These are phyloP conservation scores for Populus pruinosa DNA, from an alignment of 345 rosid species.

Conservation along the genomic window DNA sequence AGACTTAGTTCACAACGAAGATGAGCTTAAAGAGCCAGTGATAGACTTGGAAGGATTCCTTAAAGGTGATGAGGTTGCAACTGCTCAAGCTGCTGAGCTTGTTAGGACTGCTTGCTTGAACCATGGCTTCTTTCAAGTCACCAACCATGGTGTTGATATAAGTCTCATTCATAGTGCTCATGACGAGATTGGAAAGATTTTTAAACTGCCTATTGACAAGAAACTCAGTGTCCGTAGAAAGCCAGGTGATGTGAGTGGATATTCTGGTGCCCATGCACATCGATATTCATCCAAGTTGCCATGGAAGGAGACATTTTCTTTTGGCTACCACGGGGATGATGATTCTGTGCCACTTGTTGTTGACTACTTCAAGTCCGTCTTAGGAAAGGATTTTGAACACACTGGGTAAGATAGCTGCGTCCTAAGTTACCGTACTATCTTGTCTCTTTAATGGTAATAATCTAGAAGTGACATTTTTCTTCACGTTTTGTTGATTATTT, in stretches of 20 bases:
- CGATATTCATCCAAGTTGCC: slow-evolving; percentile 51
- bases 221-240: slow-evolving; percentile 37
- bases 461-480: not conserved
- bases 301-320: slow-evolving; percentile 65
- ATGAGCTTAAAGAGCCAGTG: slow-evolving; percentile 47
- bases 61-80: slow-evolving; percentile 33
- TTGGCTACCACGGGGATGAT: slow-evolving; percentile 23
- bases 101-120: slow-evolving; percentile 41
- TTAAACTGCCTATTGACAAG: slow-evolving; percentile 37
- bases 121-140: slow-evolving; percentile 65
- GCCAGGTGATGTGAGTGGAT: slow-evolving; percentile 39
- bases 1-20: slow-evolving; percentile 23
- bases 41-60: slow-evolving; percentile 47
- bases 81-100: slow-evolving; percentile 34
- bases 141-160: slow-evolving; percentile 47
- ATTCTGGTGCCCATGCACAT: slow-evolving; percentile 52
- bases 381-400: slow-evolving; percentile 46
- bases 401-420: slow-evolving; percentile 38
- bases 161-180: slow-evolving; percentile 36
- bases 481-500: not conserved
- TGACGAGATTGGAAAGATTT: slow-evolving; percentile 32
- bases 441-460: not conserved
- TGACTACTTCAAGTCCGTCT: slow-evolving; percentile 37
- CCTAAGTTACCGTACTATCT: not conserved
- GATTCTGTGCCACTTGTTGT: slow-evolving; percentile 19